Evolutionary conservation across 2,329 filamentous ascomycete species (phyloP).

Genomic region (Colletotrichum camelliae): DNA sequence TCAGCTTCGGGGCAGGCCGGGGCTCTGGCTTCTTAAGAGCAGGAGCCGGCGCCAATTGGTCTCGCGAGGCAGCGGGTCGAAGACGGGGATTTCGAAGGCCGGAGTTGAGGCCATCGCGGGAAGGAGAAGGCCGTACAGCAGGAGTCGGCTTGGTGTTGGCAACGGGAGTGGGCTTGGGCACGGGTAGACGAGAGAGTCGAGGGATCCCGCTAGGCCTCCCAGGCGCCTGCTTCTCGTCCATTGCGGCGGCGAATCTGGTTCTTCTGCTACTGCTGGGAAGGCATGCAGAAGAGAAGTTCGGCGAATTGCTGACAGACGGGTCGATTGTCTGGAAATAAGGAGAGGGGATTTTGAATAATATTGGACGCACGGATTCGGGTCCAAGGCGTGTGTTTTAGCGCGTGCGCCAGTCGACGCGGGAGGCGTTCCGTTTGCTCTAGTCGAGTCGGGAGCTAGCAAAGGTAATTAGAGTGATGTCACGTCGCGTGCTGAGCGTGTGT

Average conservation of each 20-base stretch:
- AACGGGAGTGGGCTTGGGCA: slow-evolving; percentile 31
- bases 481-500: neutral
- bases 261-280: neutral
- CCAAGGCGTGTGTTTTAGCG: neutral
- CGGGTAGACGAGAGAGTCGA: slow-evolving; percentile 43
- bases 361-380: neutral
- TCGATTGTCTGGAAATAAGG: neutral
- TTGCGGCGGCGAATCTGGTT: neutral
- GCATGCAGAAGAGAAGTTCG: neutral
- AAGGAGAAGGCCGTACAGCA: slow-evolving; percentile 31
- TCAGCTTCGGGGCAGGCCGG: slow-evolving; percentile 10
- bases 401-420: neutral
- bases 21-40: slow-evolving; percentile 4
- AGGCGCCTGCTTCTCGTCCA: slow-evolving; percentile 21
- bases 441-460: slow-evolving; percentile 10
- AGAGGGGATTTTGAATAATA: neutral
- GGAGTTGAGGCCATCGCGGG: slow-evolving; percentile 31
- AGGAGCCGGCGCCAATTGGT: slow-evolving; percentile 24
- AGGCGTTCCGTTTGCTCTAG: slow-evolving; percentile 7
- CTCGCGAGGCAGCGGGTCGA: slow-evolving; percentile 40
- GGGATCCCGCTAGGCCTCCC: slow-evolving; percentile 34
- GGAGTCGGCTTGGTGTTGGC: slow-evolving; percentile 24
- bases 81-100: slow-evolving; percentile 29
- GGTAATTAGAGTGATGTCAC: neutral
- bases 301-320: neutral